Evolutionary conservation across 331 rosid species (phyloP).

Genomic region (Pyracantha coccinea): DNA sequence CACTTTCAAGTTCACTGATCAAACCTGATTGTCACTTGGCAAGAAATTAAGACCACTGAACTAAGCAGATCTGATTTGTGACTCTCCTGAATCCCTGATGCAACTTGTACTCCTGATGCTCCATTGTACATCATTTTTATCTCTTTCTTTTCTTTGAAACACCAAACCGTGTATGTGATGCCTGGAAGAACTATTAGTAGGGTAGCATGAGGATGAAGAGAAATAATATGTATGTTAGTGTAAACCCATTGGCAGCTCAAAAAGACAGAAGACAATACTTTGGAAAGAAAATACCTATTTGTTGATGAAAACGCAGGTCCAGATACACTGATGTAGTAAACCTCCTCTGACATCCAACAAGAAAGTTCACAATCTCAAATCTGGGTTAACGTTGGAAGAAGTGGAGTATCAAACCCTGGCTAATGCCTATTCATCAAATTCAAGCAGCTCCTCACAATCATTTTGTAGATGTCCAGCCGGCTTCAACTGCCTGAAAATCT

Average conservation of each 20-base stretch:
- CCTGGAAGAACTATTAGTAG: neutral
- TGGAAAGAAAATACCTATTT: slow-evolving; percentile 12
- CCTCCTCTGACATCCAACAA: neutral
- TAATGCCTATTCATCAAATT: slow-evolving; percentile 19
- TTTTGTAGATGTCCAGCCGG: slow-evolving; percentile 15
- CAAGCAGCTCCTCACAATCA: slow-evolving; percentile 18
- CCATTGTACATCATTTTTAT: neutral
- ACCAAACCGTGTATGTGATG: neutral
- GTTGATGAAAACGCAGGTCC: neutral
- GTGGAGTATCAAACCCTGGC: neutral
- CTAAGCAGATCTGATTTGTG: neutral
- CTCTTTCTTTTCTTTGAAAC: neutral
- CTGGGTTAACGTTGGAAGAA: neutral
- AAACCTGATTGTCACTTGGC: neutral
- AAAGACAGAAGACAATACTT: neutral
- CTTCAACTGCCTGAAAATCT: slow-evolving; percentile 32
- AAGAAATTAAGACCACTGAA: neutral
- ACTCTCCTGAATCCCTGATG: neutral
- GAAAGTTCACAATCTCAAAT: slow-evolving; percentile 2
- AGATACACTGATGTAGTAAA: neutral
- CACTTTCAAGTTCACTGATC: neutral
- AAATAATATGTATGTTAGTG: neutral
- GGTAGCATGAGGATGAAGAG: neutral
- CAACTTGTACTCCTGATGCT: neutral
- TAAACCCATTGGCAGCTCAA: neutral